These are phyloP conservation scores for Globisporangium nagaii DNA, from an alignment of 352 stramenopile species.

Conservation along the genomic window DNA sequence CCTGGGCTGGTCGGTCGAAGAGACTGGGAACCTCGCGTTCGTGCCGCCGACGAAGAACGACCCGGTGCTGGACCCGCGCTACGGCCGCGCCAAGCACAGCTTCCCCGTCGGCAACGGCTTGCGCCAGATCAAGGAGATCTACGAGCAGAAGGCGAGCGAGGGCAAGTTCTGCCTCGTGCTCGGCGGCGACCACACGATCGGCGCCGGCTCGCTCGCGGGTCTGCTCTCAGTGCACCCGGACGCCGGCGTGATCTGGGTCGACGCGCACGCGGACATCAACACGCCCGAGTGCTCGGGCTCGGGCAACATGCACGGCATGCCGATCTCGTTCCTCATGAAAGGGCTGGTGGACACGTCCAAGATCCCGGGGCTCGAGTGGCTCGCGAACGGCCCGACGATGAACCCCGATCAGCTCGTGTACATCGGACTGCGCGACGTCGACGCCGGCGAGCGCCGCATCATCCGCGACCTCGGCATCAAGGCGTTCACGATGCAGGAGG, in stretches of 20 bases:
- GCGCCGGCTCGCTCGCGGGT: slow-evolving; percentile 89
- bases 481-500: slow-evolving; percentile 96
- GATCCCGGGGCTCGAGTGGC: slow-evolving; percentile 94
- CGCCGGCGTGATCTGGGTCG: slow-evolving; percentile 96
- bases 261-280: slow-evolving; percentile 98
- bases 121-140: slow-evolving; percentile 71
- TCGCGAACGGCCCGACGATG: slow-evolving; percentile 72
- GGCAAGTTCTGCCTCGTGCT: slow-evolving; percentile 94
- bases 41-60: slow-evolving; percentile 40
- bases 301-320: slow-evolving; percentile 99
- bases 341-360: slow-evolving; percentile 84
- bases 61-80: slow-evolving; percentile 57
- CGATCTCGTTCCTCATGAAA: slow-evolving; percentile 92
- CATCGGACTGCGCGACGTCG: slow-evolving; percentile 93
- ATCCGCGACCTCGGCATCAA: slow-evolving; percentile 93
- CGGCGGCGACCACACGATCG: slow-evolving; percentile 96
- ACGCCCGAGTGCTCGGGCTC: slow-evolving; percentile 87
- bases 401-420: slow-evolving; percentile 92
- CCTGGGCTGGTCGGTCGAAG: slow-evolving; percentile 80
- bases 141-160: slow-evolving; percentile 83
- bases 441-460: slow-evolving; percentile 85
- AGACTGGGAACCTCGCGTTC: slow-evolving; percentile 80
- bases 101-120: slow-evolving; percentile 87
- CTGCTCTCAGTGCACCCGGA: slow-evolving; percentile 89
- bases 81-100: slow-evolving; percentile 71